These are phyloP conservation scores for Trichoderma endophyticum DNA, from an alignment of 2,329 filamentous ascomycete genomes.

Conservation along the genomic window DNA sequence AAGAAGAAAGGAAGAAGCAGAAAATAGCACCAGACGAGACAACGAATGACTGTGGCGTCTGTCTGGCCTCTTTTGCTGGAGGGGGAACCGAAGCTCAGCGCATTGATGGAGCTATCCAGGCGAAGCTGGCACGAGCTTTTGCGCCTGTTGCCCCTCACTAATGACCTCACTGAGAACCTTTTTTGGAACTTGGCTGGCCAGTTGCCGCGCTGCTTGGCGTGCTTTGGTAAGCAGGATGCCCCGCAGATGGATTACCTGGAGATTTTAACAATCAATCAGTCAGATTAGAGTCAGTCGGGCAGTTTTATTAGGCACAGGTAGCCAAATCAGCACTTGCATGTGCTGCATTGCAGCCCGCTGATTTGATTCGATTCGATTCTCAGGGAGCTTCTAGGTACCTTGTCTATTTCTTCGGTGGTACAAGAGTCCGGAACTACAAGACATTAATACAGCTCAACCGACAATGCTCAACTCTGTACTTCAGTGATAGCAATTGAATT, in stretches of 20 bases:
- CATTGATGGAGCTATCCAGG: neutral
- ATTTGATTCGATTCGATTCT: neutral
- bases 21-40: neutral
- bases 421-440: neutral
- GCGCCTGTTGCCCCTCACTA: neutral
- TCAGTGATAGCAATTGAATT: neutral
- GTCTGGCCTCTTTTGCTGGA: neutral
- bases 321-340: neutral
- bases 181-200: slow-evolving; percentile 7
- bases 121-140: neutral
- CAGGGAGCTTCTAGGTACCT: neutral
- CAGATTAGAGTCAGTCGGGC: neutral
- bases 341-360: neutral
- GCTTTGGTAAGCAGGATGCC: neutral
- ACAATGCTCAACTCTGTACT: neutral
- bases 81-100: neutral
- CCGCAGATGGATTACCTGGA: neutral
- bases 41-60: neutral
- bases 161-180: slow-evolving; percentile 4
- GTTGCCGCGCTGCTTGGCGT: neutral
- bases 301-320: too few relatives aligned
- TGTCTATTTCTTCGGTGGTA: neutral
- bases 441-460: neutral
- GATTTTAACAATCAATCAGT: neutral
- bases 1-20: neutral